Percentiles rank a stretch among this genome's conserved stretches.
phyloP scores from a whole-genome alignment of 331 rosid species.

The Malus hybrid region DNA sequence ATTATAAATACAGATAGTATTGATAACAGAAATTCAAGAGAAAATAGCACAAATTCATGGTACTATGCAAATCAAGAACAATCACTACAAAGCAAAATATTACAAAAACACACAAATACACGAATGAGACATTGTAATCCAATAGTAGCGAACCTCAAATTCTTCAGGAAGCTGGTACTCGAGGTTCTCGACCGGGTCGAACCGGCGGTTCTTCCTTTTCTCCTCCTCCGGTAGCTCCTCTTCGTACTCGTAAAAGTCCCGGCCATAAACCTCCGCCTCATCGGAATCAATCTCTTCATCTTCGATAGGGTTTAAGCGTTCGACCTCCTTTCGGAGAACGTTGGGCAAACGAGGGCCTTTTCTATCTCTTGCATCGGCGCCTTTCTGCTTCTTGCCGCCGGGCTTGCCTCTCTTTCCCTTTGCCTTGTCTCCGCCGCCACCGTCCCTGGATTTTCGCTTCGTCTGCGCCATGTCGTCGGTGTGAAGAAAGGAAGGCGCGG shows the following conservation, averaged over 20 bases:
- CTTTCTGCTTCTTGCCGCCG: slow-evolving; percentile 12
- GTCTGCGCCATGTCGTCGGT: slow-evolving; percentile 40
- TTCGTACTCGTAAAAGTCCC: slow-evolving; percentile 71
- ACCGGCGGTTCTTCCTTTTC: slow-evolving; percentile 76
- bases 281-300: slow-evolving; percentile 28
- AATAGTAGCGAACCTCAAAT: slow-evolving; percentile 34
- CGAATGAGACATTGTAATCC: not conserved
- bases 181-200: slow-evolving; percentile 49
- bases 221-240: slow-evolving; percentile 77
- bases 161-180: slow-evolving; percentile 51
- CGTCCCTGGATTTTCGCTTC: slow-evolving; percentile 49
- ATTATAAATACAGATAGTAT: slow-evolving; percentile 1
- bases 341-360: slow-evolving; percentile 66
- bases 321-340: slow-evolving; percentile 40
- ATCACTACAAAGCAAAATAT: not conserved
- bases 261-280: slow-evolving; percentile 22
- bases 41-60: not conserved
- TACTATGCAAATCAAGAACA: not conserved
- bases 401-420: slow-evolving; percentile 12
- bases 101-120: not conserved
- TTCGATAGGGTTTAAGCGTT: slow-evolving; percentile 37
- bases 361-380: slow-evolving; percentile 22
- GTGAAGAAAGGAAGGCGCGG: not conserved
- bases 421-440: not conserved
- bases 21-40: not conserved